Conservation (phyloP, 2,329 filamentous ascomycete genomes). For the Colletotrichum sansevieriae region DNA sequence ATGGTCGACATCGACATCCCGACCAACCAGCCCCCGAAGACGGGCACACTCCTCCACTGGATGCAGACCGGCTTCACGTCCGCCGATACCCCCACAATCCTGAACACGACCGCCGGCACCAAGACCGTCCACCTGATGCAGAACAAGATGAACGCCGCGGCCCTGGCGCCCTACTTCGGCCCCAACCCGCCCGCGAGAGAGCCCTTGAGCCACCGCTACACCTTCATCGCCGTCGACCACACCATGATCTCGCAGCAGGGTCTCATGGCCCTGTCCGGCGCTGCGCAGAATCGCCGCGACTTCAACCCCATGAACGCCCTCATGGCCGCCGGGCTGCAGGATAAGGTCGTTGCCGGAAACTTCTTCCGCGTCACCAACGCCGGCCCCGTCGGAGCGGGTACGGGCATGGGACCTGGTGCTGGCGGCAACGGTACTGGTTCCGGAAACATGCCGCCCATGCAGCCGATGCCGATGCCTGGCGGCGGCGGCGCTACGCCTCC, state of each 20-base stretch:
- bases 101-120: slow-evolving; percentile 48
- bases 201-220: slow-evolving; percentile 56
- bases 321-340: slow-evolving; percentile 48
- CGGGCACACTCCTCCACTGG: slow-evolving; percentile 62
- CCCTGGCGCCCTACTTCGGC: slow-evolving; percentile 50
- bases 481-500: not conserved
- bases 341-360: slow-evolving; percentile 53
- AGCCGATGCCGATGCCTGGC: not conserved
- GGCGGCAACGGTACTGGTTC: slow-evolving; percentile 30
- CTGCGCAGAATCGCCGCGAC: slow-evolving; percentile 48
- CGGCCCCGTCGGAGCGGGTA: slow-evolving; percentile 41
- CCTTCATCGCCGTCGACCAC: slow-evolving; percentile 56
- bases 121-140: slow-evolving; percentile 50
- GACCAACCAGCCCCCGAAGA: slow-evolving; percentile 49
- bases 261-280: slow-evolving; percentile 46
- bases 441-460: not conserved
- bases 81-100: slow-evolving; percentile 43
- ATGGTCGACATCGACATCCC: slow-evolving; percentile 63
- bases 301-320: slow-evolving; percentile 51
- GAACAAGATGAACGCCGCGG: slow-evolving; percentile 44
- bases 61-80: slow-evolving; percentile 56
- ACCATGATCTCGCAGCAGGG: slow-evolving; percentile 45
- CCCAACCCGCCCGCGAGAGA: slow-evolving; percentile 54
- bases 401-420: slow-evolving; percentile 19
- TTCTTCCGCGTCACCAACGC: slow-evolving; percentile 56